phyloP scores from a whole-genome alignment of 257 asterid genomes.

The Solanum corneliomulleri region DNA sequence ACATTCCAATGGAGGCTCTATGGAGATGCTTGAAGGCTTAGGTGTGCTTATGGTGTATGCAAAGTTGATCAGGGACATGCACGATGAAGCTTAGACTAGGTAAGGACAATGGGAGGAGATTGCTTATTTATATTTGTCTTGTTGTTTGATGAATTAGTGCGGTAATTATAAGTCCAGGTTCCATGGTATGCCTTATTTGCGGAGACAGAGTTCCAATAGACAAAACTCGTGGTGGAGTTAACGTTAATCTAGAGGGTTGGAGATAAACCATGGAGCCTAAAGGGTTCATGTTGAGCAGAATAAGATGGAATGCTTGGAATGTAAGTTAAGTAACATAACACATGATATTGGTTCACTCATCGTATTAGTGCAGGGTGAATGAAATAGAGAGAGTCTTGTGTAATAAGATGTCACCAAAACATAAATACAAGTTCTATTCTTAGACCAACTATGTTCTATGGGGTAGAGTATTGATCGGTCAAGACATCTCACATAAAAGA shows the following conservation, averaged over 20 bases:
- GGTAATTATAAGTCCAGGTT: neutral
- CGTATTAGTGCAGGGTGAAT: neutral
- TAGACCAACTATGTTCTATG: neutral
- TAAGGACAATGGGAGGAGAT: neutral
- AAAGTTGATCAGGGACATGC: neutral
- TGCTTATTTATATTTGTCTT: neutral
- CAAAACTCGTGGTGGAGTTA: neutral
- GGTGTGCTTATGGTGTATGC: neutral
- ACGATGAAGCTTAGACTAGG: neutral
- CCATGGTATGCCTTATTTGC: neutral
- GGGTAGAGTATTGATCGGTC: neutral
- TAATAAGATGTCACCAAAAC: neutral
- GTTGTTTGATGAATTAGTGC: neutral
- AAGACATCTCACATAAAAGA: neutral
- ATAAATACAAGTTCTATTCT: neutral
- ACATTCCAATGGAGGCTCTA: neutral
- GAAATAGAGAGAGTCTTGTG: neutral
- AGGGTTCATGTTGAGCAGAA: neutral
- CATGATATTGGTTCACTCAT: neutral
- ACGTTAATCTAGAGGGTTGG: neutral
- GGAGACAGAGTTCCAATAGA: neutral
- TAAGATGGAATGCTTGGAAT: neutral
- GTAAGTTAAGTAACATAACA: neutral
- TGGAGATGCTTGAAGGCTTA: neutral
- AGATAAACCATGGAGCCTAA: neutral